Percentiles rank a stretch among this genome's conserved stretches.
Conservation (phyloP, 2,329 filamentous ascomycete genomes). For the Aureobasidium namibiae region DNA sequence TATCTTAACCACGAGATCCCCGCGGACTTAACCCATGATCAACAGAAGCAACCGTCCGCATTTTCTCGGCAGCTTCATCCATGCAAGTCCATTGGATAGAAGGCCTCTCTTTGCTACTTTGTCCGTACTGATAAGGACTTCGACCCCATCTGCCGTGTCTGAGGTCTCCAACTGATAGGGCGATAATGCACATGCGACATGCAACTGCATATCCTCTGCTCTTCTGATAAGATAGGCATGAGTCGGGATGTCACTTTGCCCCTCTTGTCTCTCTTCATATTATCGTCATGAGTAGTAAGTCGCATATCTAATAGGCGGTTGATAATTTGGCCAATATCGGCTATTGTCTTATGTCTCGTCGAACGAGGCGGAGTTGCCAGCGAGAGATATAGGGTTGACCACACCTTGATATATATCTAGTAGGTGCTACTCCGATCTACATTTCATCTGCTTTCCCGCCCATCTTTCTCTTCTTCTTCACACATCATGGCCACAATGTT, state of each 20-base stretch:
- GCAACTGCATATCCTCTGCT: constrained; percentile 1
- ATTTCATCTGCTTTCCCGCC: too few species aligned
- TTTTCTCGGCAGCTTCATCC: too few species aligned
- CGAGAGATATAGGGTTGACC: background rate
- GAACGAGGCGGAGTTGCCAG: background rate
- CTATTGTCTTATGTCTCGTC: background rate
- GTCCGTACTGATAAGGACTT: background rate
- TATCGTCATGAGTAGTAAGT: too few species aligned
- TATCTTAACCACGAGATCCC: background rate
- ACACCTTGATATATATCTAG: background rate
- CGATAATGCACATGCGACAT: background rate
- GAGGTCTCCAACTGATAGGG: constrained; percentile 6
- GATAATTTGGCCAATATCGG: background rate
- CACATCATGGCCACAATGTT: background rate
- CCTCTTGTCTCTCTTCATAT: too few species aligned
- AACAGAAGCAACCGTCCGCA: background rate
- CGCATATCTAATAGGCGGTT: background rate
- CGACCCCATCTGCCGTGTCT: background rate
- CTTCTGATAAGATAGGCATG: constrained; percentile 3
- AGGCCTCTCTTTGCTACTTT: background rate
- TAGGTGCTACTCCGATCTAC: background rate
- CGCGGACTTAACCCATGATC: background rate
- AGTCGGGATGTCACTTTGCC: background rate
- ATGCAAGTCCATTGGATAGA: background rate
- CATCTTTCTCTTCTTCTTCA: background rate